Evolutionary conservation across 805 yeast species (phyloP).

Genomic region (Naumovozyma dairenensis): DNA sequence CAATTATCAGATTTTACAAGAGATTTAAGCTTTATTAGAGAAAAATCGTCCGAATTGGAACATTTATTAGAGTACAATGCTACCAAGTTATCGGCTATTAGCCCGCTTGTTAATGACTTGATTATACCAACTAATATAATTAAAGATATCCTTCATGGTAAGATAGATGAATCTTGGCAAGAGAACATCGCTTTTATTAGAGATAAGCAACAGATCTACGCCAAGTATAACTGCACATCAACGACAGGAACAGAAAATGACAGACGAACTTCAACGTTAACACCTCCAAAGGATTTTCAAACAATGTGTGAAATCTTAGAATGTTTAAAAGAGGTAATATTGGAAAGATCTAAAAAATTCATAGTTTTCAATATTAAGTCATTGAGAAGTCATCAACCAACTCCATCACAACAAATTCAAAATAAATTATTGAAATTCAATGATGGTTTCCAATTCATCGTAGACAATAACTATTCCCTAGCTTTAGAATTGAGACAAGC

Average conservation of each 20-base stretch:
- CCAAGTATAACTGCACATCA: slow-evolving; percentile 27
- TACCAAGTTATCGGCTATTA: slow-evolving; percentile 41
- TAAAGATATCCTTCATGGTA: slow-evolving; percentile 45
- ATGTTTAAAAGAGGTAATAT: slow-evolving; percentile 47
- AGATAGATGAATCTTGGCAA: slow-evolving; percentile 50
- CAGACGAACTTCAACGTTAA: no score
- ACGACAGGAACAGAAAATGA: not conserved
- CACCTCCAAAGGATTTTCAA: slow-evolving; percentile 23
- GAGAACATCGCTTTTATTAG: slow-evolving; percentile 49
- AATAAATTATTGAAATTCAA: slow-evolving; percentile 50
- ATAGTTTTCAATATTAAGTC: slow-evolving; percentile 54
- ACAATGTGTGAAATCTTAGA: slow-evolving; percentile 27
- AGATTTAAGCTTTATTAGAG: slow-evolving; percentile 53
- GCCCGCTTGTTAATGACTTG: slow-evolving; percentile 68
- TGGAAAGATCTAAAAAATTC: slow-evolving; percentile 69
- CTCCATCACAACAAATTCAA: slow-evolving; percentile 70
- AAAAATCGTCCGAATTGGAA: slow-evolving; percentile 41
- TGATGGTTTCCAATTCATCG: slow-evolving; percentile 51
- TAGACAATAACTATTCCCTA: slow-evolving; percentile 44
- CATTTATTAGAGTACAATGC: slow-evolving; percentile 39
- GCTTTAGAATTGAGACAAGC: slow-evolving; percentile 71
- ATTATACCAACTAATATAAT: slow-evolving; percentile 68
- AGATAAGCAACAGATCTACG: slow-evolving; percentile 50
- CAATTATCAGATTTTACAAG: slow-evolving; percentile 46
- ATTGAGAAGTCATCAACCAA: slow-evolving; percentile 50